phyloP scores from a whole-genome alignment of 1,284 basidiomycete genomes.

The Microbotryum violaceum region DNA sequence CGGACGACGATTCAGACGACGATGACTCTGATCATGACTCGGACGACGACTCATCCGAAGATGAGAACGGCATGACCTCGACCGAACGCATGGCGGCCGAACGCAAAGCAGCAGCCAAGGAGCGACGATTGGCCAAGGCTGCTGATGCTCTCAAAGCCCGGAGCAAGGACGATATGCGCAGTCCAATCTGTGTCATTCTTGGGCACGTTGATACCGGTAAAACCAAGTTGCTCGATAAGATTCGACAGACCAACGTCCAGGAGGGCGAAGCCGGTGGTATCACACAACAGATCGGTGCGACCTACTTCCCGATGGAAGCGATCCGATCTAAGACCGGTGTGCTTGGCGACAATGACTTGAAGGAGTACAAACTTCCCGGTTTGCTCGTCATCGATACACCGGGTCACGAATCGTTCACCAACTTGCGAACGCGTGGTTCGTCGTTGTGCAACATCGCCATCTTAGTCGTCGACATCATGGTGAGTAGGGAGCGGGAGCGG shows the following conservation, averaged over 20 bases:
- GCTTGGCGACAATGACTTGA: slow-evolving; percentile 72
- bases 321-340: slow-evolving; percentile 89
- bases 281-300: slow-evolving; percentile 99
- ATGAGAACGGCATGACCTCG: slow-evolving; percentile 41
- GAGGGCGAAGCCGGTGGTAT: slow-evolving; percentile 99
- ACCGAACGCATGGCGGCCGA: slow-evolving; percentile 57
- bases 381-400: slow-evolving; percentile 96
- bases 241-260: slow-evolving; percentile 99
- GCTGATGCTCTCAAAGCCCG: slow-evolving; percentile 80
- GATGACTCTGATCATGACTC: slow-evolving; percentile 54
- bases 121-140: slow-evolving; percentile 69
- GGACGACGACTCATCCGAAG: slow-evolving; percentile 39
- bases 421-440: slow-evolving; percentile 89
- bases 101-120: slow-evolving; percentile 74
- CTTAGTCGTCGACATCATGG: slow-evolving; percentile 98
- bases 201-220: slow-evolving; percentile 99
- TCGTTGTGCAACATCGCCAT: slow-evolving; percentile 99
- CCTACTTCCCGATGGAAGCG: slow-evolving; percentile 97
- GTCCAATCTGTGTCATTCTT: slow-evolving; percentile 97
- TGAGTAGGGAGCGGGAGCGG: slow-evolving; percentile 39
- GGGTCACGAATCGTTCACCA: slow-evolving; percentile 99
- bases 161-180: slow-evolving; percentile 83
- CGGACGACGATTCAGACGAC: slow-evolving; percentile 47
- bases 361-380: slow-evolving; percentile 96
- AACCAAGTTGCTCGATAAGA: slow-evolving; percentile 98